Base-by-base conservation (phyloP, 768 basidiomycete genomes). In the Aureoboletus auriporus region DNA sequence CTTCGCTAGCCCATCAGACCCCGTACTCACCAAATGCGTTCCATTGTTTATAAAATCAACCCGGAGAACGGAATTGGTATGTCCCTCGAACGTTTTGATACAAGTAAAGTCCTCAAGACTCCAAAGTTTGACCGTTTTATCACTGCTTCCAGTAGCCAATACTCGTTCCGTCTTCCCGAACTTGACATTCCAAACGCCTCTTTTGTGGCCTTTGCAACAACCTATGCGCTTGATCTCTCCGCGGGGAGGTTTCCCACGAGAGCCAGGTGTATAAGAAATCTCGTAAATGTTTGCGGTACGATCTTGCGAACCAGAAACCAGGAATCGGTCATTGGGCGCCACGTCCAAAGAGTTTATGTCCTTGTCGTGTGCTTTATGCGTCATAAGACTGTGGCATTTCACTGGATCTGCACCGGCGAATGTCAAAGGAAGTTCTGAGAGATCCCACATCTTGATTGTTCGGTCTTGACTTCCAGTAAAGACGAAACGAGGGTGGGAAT, bases 381-480 rank as follows among this genome's bases (percentile, higher is more conserved):
- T 98, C 30, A 78, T 77, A 30, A 98, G 72, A 53, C 91, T 91
- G 61, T 78, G 82, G 62, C 85, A 86, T 50, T 78, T 82, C 30
- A 72, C 46, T 14, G 52, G 46, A 38, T 72, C 64, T 20, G 51
- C 59, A 26, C 55, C 59, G 33, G 58, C 47, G 23, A 56, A 60
- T 23, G 55, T 53, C n/a, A 70, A 42, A 1, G 76, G 68, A 4
- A 85, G 68, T 12, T 70, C 63, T 1, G 78, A 71, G n/a, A 98
- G 64, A 67, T 98, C 93, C 96, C 96, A 99, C 83, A 98, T 87
- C 69, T 99, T 99, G 65, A 97, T 89, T 4, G 96, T 98, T 37
- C 91, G 82, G 66, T 99, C 96, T 68, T 98, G 95, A 63, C 89
- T 91, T 29, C 95, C 96, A 12, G 93, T 96, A 64, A 97, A 89